Evolutionary conservation across 768 basidiomycete species (phyloP).

Genomic region (Mycena crocata): DNA sequence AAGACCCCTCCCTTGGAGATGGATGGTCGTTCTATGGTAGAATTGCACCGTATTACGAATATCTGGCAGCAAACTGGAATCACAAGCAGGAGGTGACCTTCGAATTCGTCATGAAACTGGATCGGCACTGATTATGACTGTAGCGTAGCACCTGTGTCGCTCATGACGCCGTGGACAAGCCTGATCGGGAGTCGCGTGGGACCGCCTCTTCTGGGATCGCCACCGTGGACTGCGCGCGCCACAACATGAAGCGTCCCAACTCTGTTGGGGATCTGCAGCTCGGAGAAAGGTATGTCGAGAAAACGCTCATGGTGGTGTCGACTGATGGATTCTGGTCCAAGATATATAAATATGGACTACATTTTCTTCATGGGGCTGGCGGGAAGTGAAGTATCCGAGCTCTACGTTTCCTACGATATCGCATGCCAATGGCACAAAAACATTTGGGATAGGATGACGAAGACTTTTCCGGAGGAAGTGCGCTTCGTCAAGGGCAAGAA

Average conservation of each 20-base stretch:
- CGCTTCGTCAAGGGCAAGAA: neutral
- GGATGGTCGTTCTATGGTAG: too few relatives aligned
- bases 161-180: too few relatives aligned
- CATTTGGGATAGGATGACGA: slow-evolving; percentile 27
- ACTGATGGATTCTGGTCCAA: slow-evolving; percentile 3
- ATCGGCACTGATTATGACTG: slow-evolving; percentile 29
- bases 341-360: slow-evolving; percentile 47
- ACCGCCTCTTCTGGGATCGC: slow-evolving; percentile 44
- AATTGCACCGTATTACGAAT: too few relatives aligned
- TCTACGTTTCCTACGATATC: slow-evolving; percentile 42
- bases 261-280: slow-evolving; percentile 47
- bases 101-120: too few relatives aligned
- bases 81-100: too few relatives aligned
- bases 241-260: slow-evolving; percentile 43
- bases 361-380: slow-evolving; percentile 31
- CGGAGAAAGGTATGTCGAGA: slow-evolving; percentile 43
- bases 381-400: neutral
- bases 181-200: too few relatives aligned
- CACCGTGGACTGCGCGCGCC: slow-evolving; percentile 42
- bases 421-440: slow-evolving; percentile 31
- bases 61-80: too few relatives aligned
- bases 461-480: slow-evolving; percentile 13
- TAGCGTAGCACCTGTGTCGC: too few relatives aligned
- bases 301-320: neutral
- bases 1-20: too few relatives aligned